Evolutionary conservation across 2,329 filamentous ascomycete species (phyloP), one percentile per base, ranked within the genome.

Genomic region (Calonectria multiphialidica): DNA sequence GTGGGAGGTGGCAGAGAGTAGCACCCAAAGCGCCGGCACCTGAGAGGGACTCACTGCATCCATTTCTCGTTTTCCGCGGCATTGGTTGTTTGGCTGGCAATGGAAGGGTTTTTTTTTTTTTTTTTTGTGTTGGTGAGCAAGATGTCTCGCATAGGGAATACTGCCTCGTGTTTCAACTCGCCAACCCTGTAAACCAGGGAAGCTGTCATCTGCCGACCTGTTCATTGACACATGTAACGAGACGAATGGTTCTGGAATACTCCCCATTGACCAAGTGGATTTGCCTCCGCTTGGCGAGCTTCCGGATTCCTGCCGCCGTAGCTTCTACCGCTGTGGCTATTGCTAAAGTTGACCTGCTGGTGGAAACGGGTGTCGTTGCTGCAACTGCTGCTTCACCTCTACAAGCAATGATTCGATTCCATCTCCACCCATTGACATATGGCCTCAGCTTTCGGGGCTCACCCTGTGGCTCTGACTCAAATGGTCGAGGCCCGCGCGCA

Each of bases 371-470:
- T 42, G 18, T 67, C 42, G 42, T 8, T 61, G 66, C 53, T 68
- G 44, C 66, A 45, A 50, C 42, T 61, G 55, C 42, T 44, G 42
- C 21, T 23, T 61, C 42, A n/a, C 18, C 42, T 35, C 40, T 23
- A 5, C 23, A 68, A 62, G 55, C 55, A 53, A 57, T 64, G 47
- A 64, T 64, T 40, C 67, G 37, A 69, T 69, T 15, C 35, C 47
- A 64, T 64, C 67, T 57, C 59, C 67, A 64, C 67, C 47, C 15
- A 40, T 35, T 45, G 59, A 18, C 59, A 64, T 8, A 40, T 55
- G 67, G 47, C 49, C 67, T 69, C 59, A 64, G 67, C 47, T 69
- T 64, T 69, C 28, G 57, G 66, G 45, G 67, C 57, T 63, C 57
- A 47, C 9, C 37, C 35, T 8, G 25, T 35, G 67, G 59, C 47